These are phyloP conservation scores for Penicillium daleae DNA, from an alignment of 495 filamentous ascomycete genomes.

Conservation along the genomic window DNA sequence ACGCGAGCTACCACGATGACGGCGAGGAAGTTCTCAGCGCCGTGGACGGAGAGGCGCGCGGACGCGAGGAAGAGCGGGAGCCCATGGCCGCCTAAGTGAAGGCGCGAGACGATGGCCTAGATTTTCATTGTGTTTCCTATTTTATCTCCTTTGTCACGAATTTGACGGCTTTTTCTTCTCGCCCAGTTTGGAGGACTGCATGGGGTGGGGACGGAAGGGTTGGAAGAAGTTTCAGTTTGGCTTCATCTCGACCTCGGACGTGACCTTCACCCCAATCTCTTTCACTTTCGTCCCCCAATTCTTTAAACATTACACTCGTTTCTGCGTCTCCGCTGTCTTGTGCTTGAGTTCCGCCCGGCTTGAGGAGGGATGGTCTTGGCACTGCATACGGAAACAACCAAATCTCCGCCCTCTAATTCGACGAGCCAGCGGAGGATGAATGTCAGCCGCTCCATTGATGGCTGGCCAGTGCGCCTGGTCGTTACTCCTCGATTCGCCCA, in stretches of 20 bases:
- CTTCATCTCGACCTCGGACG: background rate
- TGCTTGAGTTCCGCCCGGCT: background rate
- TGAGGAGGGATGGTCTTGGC: background rate
- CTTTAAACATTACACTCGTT: background rate
- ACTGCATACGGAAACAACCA: background rate
- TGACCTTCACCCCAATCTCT: background rate
- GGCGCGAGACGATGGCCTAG: background rate
- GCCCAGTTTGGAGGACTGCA: background rate
- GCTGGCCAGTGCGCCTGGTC: background rate
- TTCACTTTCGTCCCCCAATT: background rate
- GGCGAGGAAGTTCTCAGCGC: conserved; percentile 59
- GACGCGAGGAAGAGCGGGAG: conserved; percentile 63
- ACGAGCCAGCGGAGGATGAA: conserved; percentile 1
- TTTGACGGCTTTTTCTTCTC: conserved; percentile 23
- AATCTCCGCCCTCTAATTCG: conserved; percentile 11
- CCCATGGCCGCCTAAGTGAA: conserved; percentile 33
- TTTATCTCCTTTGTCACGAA: conserved; percentile 9
- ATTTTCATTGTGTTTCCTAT: background rate
- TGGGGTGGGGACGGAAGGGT: background rate
- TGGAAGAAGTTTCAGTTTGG: background rate
- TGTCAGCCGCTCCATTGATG: background rate
- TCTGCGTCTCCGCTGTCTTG: background rate
- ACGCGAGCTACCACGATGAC: conserved; percentile 62
- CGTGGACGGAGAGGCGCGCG: conserved; percentile 57
- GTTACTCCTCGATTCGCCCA: background rate